phyloP scores from a whole-genome alignment of 371 early-diverging fungal species.

The Dinochytrium kinnereticum region DNA sequence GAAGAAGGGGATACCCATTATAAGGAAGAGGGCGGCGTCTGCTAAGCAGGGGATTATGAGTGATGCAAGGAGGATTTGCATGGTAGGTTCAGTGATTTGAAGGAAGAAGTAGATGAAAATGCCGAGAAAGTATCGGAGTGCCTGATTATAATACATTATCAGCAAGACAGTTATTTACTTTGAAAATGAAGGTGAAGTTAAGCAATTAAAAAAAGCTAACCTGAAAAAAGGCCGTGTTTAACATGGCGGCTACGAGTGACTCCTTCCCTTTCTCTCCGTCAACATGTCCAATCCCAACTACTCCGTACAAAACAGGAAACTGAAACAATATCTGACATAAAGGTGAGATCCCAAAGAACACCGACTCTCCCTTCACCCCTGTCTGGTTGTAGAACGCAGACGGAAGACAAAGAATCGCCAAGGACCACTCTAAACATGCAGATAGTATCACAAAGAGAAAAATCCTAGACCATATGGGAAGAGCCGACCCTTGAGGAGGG shows the following conservation, averaged over 20 bases:
- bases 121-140: not conserved
- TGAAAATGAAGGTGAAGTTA: not conserved
- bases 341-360: slow-evolving; percentile 2
- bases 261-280: not conserved
- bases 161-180: not conserved
- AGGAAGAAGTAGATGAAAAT: not conserved
- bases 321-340: not conserved
- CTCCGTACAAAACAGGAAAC: not conserved
- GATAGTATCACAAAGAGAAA: not conserved
- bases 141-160: not conserved
- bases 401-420: not conserved
- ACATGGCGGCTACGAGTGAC: not conserved
- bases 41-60: not conserved
- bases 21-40: not conserved
- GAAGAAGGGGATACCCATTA: not conserved
- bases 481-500: not conserved
- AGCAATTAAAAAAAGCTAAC: not conserved
- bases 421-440: not conserved
- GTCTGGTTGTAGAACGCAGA: not conserved
- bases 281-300: slow-evolving; percentile 4
- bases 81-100: not conserved
- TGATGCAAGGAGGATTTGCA: not conserved
- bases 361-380: not conserved
- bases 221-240: not conserved
- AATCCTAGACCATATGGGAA: not conserved